These are phyloP conservation scores for Diophrys sp. DNA, from an alignment of 73 alveolate species.

Conservation along the genomic window DNA sequence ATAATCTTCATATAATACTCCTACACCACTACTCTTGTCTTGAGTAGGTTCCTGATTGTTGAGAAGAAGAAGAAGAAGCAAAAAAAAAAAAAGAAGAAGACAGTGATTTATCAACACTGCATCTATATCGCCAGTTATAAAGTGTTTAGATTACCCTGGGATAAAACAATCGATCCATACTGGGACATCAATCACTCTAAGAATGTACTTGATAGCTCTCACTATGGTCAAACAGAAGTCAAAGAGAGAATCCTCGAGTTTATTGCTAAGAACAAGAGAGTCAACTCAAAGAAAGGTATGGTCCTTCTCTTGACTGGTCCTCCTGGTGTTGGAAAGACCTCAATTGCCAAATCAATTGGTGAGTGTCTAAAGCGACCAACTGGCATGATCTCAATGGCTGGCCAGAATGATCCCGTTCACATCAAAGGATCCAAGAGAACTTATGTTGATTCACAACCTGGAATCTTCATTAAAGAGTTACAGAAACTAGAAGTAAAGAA, in stretches of 20 bases:
- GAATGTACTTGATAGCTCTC: conserved; percentile 54
- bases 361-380: conserved; percentile 71
- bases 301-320: conserved; percentile 80
- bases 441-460: conserved; percentile 83
- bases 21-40: too few species aligned
- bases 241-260: conserved; percentile 81
- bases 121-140: too few species aligned
- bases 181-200: conserved; percentile 74
- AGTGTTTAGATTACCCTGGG: conserved; percentile 83
- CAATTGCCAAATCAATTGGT: conserved; percentile 78
- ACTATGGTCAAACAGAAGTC: conserved; percentile 68
- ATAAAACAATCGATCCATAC: conserved; percentile 61
- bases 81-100: too few species aligned
- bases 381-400: conserved; percentile 76
- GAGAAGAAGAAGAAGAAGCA: too few species aligned
- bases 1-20: too few species aligned
- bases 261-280: conserved; percentile 74
- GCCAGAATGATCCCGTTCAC: conserved; percentile 76
- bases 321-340: conserved; percentile 86
- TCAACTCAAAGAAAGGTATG: conserved; percentile 71
- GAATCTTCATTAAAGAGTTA: conserved; percentile 74
- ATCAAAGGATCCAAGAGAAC: conserved; percentile 80
- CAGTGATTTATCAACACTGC: too few species aligned
- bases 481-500: conserved; percentile 61
- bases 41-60: too few species aligned